Conservation (phyloP, 2,329 filamentous ascomycete genomes). For the Colletotrichum lupini region DNA sequence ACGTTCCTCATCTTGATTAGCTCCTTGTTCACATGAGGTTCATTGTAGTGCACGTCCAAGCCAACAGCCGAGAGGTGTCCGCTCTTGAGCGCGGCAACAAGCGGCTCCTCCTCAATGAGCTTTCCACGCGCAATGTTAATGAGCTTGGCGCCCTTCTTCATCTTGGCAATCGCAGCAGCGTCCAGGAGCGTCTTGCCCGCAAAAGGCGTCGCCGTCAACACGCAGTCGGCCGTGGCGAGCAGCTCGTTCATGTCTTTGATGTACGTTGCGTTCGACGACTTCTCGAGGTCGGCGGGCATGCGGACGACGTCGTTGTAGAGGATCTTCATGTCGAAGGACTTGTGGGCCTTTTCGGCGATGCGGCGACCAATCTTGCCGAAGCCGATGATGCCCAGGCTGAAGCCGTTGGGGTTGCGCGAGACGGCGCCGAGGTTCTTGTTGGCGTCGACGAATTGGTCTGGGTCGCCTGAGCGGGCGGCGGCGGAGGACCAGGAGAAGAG, state of each 20-base stretch:
- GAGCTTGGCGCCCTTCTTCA: constrained; percentile 77
- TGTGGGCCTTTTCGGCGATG: constrained; percentile 55
- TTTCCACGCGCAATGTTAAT: constrained; percentile 79
- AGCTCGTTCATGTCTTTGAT: constrained; percentile 40
- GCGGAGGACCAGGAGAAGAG: constrained; percentile 32
- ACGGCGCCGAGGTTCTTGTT: constrained; percentile 31
- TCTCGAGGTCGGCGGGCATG: constrained; percentile 50
- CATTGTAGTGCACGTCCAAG: constrained; percentile 78
- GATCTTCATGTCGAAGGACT: constrained; percentile 66
- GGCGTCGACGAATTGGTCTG: constrained; percentile 33
- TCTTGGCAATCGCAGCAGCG: constrained; percentile 70
- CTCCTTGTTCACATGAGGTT: constrained; percentile 56
- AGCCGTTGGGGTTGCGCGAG: constrained; percentile 31
- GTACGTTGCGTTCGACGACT: constrained; percentile 49
- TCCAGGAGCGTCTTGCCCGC: constrained; percentile 75
- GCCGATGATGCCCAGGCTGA: constrained; percentile 63
- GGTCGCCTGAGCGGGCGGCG: constrained; percentile 31
- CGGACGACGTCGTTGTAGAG: constrained; percentile 65
- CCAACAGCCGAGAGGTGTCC: constrained; percentile 73
- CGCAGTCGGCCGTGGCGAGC: constrained; percentile 59
- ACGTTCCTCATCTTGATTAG: constrained; percentile 31
- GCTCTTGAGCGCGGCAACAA: constrained; percentile 72
- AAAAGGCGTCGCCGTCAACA: constrained; percentile 74
- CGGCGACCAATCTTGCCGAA: constrained; percentile 70
- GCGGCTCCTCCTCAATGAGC: constrained; percentile 77